Percentiles rank a stretch among this genome's conserved stretches.
Evolutionary conservation across 139 green algal genomes (phyloP).

Genomic region (Chlorella sp.): DNA sequence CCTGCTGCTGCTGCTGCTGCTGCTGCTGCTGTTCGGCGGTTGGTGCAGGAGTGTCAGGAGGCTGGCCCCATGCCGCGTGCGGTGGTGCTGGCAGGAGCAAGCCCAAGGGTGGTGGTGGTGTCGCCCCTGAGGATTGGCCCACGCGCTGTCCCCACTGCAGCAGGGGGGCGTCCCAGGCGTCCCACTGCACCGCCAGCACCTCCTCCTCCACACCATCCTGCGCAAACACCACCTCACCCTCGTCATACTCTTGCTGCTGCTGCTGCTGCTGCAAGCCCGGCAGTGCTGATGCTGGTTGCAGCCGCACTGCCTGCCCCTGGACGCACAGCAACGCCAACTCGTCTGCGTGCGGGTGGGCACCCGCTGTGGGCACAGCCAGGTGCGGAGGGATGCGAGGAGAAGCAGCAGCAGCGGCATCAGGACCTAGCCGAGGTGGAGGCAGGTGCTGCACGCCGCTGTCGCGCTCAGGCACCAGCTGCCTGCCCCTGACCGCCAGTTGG

Average conservation of each 20-base stretch:
- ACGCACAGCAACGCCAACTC: too few relatives aligned
- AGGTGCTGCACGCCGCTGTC: neutral
- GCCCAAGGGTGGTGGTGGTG: too few relatives aligned
- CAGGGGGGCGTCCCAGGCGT: neutral
- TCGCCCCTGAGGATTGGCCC: too few relatives aligned
- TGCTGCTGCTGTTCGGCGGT: neutral
- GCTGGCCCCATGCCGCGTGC: too few relatives aligned
- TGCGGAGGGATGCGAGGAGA: too few relatives aligned
- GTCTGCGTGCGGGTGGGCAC: too few relatives aligned
- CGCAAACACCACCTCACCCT: neutral
- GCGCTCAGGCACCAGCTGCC: neutral
- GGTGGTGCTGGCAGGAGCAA: too few relatives aligned
- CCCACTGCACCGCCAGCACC: slow-evolving; percentile 1
- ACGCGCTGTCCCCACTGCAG: neutral
- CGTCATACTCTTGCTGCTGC: neutral
- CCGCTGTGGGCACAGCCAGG: too few relatives aligned
- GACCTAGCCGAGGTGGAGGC: too few relatives aligned
- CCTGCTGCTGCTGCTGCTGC: neutral
- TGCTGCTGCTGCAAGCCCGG: neutral
- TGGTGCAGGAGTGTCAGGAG: too few relatives aligned
- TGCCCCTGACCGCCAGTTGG: neutral
- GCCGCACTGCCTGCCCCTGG: neutral
- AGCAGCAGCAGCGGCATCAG: neutral
- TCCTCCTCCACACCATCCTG: neutral
- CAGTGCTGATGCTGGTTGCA: neutral